Conservation (phyloP, 805 yeast species). For the Kregervanrija delftensis region DNA sequence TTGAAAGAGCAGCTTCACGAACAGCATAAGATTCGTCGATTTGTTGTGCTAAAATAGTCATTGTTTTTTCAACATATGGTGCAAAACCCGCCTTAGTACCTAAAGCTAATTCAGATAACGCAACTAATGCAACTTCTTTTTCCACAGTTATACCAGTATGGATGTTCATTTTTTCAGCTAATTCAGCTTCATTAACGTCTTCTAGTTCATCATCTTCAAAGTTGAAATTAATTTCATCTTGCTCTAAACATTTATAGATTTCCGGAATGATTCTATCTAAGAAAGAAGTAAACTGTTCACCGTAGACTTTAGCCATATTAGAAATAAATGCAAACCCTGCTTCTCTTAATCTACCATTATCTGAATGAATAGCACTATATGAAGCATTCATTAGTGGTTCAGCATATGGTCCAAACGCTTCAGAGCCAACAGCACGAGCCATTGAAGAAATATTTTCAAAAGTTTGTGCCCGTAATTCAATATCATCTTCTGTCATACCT, state of each 20-base stretch:
- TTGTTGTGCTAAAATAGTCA: slow-evolving; percentile 60
- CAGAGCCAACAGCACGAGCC: slow-evolving; percentile 96
- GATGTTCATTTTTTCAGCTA: slow-evolving; percentile 70
- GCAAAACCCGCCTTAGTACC: slow-evolving; percentile 81
- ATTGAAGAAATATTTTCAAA: slow-evolving; percentile 90
- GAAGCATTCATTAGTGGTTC: slow-evolving; percentile 86
- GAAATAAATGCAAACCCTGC: slow-evolving; percentile 91
- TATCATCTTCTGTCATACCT: slow-evolving; percentile 81
- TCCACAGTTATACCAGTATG: slow-evolving; percentile 94
- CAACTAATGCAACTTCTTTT: slow-evolving; percentile 91
- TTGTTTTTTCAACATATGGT: slow-evolving; percentile 65
- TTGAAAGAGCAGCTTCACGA: slow-evolving; percentile 76
- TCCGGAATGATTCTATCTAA: slow-evolving; percentile 78
- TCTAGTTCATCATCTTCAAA: slow-evolving; percentile 45
- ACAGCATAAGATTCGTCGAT: slow-evolving; percentile 84
- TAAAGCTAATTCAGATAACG: slow-evolving; percentile 77
- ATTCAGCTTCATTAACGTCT: slow-evolving; percentile 48
- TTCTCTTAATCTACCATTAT: slow-evolving; percentile 83
- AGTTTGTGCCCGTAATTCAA: slow-evolving; percentile 85
- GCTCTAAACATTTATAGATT: slow-evolving; percentile 75
- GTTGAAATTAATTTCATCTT: slow-evolving; percentile 74
- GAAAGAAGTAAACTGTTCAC: slow-evolving; percentile 81
- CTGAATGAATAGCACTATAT: slow-evolving; percentile 66
- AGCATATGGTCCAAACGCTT: slow-evolving; percentile 77
- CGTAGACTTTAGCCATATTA: slow-evolving; percentile 91